phyloP scores from a whole-genome alignment of 2,329 filamentous ascomycete genomes.

The Stemphylium vesicarium region DNA sequence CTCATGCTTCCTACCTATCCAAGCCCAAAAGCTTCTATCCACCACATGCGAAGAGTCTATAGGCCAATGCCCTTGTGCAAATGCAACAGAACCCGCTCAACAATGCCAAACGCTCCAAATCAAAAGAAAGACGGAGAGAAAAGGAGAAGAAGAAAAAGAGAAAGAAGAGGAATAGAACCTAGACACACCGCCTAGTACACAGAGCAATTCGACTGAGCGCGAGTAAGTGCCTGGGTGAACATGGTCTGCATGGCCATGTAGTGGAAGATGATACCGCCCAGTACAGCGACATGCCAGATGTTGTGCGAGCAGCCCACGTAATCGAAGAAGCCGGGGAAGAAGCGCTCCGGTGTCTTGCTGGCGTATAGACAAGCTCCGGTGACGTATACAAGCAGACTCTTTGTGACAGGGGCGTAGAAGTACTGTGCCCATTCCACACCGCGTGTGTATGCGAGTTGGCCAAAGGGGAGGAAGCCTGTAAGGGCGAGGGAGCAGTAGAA shows the following conservation, averaged over 20 bases:
- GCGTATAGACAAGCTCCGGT: conserved; percentile 86
- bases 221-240: conserved; percentile 66
- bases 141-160: neutral
- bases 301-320: conserved; percentile 96
- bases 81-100: conserved; percentile 8
- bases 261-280: conserved; percentile 96
- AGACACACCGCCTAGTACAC: conserved; percentile 24
- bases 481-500: conserved; percentile 89
- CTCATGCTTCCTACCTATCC: neutral
- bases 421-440: conserved; percentile 81
- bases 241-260: conserved; percentile 96
- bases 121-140: neutral
- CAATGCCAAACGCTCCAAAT: conserved; percentile 7
- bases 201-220: conserved; percentile 45
- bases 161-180: neutral
- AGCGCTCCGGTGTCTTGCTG: conserved; percentile 89
- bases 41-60: neutral
- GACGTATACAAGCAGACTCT: conserved; percentile 87
- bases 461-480: conserved; percentile 86
- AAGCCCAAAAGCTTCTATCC: neutral
- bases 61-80: conserved; percentile 1
- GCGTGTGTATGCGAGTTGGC: conserved; percentile 80
- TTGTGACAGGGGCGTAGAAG: conserved; percentile 87
- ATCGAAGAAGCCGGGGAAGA: conserved; percentile 91
- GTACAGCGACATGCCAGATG: conserved; percentile 93